Evolutionary conservation across 768 basidiomycete species (phyloP).

Genomic region (Mycena rebaudengoi): DNA sequence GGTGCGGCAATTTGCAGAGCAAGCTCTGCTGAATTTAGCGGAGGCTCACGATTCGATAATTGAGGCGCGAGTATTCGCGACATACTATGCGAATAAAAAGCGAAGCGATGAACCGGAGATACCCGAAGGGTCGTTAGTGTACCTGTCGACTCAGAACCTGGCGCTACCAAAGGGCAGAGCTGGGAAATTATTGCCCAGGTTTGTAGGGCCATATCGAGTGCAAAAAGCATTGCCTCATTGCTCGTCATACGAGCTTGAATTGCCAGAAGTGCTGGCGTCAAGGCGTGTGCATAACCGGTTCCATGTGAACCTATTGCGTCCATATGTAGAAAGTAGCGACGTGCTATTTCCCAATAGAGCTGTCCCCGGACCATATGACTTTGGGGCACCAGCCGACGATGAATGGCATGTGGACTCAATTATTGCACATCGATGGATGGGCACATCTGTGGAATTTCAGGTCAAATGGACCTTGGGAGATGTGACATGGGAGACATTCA

Average conservation of each 20-base stretch:
- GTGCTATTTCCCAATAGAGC: conserved; percentile 43
- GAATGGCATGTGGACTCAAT: conserved; percentile 51
- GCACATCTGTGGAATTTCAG: conserved; percentile 31
- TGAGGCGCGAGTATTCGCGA: conserved; percentile 37
- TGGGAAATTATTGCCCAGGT: conserved; percentile 45
- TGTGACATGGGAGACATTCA: conserved; percentile 38
- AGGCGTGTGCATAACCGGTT: conserved; percentile 44
- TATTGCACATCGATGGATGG: conserved; percentile 30
- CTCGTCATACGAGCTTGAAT: conserved; percentile 38
- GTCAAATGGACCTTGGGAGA: conserved; percentile 44
- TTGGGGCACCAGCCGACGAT: conserved; percentile 37
- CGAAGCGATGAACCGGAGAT: conserved; percentile 24
- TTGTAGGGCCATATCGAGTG: conserved; percentile 48
- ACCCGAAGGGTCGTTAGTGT: conserved; percentile 36
- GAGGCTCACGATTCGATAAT: conserved; percentile 50
- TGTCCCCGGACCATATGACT: conserved; percentile 43
- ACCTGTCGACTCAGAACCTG: conserved; percentile 48
- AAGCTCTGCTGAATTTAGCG: conserved; percentile 32
- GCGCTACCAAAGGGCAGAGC: conserved; percentile 41
- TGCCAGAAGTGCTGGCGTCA: conserved; percentile 32
- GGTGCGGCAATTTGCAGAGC: conserved; percentile 37
- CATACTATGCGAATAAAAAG: conserved; percentile 37
- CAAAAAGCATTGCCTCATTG: conserved; percentile 22
- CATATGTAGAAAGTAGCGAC: conserved; percentile 40
- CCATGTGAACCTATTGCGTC: conserved; percentile 42